Evolutionary conservation across 305 asterid species (phyloP).

Genomic region (Striga hermonthica): DNA sequence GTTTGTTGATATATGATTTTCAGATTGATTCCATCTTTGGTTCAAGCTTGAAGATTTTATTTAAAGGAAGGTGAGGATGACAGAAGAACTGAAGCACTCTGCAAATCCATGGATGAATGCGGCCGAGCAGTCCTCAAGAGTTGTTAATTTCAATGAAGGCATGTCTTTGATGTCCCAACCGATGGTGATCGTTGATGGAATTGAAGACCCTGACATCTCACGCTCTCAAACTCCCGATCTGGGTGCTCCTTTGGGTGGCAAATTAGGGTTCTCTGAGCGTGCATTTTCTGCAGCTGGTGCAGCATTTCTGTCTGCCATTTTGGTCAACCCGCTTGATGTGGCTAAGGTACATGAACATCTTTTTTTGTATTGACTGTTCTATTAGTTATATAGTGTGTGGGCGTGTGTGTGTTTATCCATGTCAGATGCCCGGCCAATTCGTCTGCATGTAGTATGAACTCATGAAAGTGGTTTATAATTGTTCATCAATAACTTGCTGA

Average conservation of each 20-base stretch:
- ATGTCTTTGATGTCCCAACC: slow-evolving; percentile 59
- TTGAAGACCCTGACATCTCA: slow-evolving; percentile 38
- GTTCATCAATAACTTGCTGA: slow-evolving; percentile 15
- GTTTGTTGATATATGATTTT: slow-evolving; percentile 5
- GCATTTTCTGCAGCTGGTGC: slow-evolving; percentile 93
- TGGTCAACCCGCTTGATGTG: slow-evolving; percentile 91
- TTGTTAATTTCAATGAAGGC: slow-evolving; percentile 34
- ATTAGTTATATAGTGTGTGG: not conserved
- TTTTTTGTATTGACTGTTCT: not conserved
- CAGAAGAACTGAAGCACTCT: slow-evolving; percentile 47
- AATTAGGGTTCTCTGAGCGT: slow-evolving; percentile 59
- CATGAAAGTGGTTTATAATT: slow-evolving; percentile 5
- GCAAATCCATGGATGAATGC: slow-evolving; percentile 48
- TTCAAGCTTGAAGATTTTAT: slow-evolving; percentile 12
- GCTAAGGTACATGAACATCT: slow-evolving; percentile 53
- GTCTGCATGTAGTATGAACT: slow-evolving; percentile 23
- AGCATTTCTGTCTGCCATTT: slow-evolving; percentile 79
- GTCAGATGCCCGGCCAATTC: too few species aligned
- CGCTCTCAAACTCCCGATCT: slow-evolving; percentile 30
- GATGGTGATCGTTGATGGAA: slow-evolving; percentile 38
- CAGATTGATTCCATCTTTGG: slow-evolving; percentile 36
- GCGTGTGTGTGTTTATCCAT: too few species aligned
- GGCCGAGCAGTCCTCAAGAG: slow-evolving; percentile 41
- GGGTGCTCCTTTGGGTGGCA: slow-evolving; percentile 31
- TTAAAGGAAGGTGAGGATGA: slow-evolving; percentile 38